phyloP scores from a whole-genome alignment of 345 rosid genomes.

The Dimocarpus longan region DNA sequence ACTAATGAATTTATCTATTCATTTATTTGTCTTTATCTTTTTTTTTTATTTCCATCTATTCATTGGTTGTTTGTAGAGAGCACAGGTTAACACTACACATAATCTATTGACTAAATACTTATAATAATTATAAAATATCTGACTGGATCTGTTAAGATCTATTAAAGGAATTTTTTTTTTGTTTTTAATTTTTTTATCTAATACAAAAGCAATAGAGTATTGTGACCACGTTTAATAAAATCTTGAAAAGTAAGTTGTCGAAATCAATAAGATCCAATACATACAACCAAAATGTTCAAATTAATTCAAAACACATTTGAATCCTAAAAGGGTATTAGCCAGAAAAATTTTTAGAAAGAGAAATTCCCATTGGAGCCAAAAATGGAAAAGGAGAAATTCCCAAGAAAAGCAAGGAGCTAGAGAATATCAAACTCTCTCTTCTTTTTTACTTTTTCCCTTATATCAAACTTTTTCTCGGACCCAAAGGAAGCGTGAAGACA shows the following conservation, averaged over 20 bases:
- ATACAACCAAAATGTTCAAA: background rate
- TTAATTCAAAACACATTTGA: conserved; percentile 14
- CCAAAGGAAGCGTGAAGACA: conserved; percentile 46
- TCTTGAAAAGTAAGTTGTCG: background rate
- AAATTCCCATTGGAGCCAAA: conserved; percentile 9
- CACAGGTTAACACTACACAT: too few species aligned
- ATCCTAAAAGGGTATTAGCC: background rate
- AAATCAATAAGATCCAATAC: background rate
- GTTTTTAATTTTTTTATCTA: too few species aligned
- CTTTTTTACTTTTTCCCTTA: conserved; percentile 7
- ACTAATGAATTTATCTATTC: too few species aligned
- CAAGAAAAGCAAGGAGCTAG: conserved; percentile 29
- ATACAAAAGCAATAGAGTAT: too few species aligned
- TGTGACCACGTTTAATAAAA: too few species aligned
- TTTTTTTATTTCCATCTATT: too few species aligned
- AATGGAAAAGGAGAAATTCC: background rate
- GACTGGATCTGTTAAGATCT: too few species aligned
- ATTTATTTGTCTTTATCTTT: too few species aligned
- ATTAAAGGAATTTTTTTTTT: too few species aligned
- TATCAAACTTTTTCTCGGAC: conserved; percentile 29
- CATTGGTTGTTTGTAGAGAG: too few species aligned
- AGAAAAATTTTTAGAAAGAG: background rate
- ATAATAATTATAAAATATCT: too few species aligned
- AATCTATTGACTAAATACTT: too few species aligned
- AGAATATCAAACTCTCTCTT: conserved; percentile 22